These are phyloP conservation scores for Magnaporthiopsis incrustans DNA, from an alignment of 2,329 filamentous ascomycete species.

Conservation along the genomic window DNA sequence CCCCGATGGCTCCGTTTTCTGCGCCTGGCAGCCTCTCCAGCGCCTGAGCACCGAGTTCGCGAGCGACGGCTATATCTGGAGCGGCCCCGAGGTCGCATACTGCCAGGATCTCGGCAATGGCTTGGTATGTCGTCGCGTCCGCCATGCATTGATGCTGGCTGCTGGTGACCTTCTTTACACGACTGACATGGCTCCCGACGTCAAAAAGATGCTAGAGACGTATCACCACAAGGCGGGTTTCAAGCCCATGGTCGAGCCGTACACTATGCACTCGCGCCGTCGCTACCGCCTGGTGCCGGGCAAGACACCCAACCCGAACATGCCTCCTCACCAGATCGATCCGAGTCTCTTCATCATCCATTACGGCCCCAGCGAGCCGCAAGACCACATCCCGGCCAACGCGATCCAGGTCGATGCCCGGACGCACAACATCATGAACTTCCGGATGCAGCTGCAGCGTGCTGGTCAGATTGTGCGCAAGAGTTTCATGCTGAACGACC, in stretches of 20 bases:
- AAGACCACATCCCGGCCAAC: slow-evolving; percentile 62
- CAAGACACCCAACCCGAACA: slow-evolving; percentile 60
- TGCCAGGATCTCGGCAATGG: slow-evolving; percentile 62
- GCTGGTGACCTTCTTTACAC: too few relatives aligned
- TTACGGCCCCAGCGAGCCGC: slow-evolving; percentile 70
- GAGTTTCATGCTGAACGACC: slow-evolving; percentile 90
- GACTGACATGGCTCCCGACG: background rate
- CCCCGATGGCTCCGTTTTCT: slow-evolving; percentile 69
- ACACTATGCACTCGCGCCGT: slow-evolving; percentile 69
- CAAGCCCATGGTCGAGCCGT: slow-evolving; percentile 59
- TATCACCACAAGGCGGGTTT: slow-evolving; percentile 77
- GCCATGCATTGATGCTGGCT: background rate
- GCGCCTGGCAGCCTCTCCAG: slow-evolving; percentile 81
- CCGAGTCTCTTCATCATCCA: slow-evolving; percentile 85
- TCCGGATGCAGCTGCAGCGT: slow-evolving; percentile 56
- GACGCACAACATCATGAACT: slow-evolving; percentile 51
- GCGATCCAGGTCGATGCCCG: slow-evolving; percentile 58
- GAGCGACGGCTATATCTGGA: slow-evolving; percentile 90
- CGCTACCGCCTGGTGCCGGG: slow-evolving; percentile 74
- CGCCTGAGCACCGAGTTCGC: slow-evolving; percentile 67
- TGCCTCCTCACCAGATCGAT: slow-evolving; percentile 55
- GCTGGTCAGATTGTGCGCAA: slow-evolving; percentile 80
- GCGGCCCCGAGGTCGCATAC: slow-evolving; percentile 68
- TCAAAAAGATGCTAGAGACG: slow-evolving; percentile 71
- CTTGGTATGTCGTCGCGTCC: slow-evolving; percentile 35